A percentile compares a stretch with the other conserved stretches of the same genome.
Evolutionary conservation across 371 early-diverging fungal species (phyloP).

Genomic region (Circinella minor): DNA sequence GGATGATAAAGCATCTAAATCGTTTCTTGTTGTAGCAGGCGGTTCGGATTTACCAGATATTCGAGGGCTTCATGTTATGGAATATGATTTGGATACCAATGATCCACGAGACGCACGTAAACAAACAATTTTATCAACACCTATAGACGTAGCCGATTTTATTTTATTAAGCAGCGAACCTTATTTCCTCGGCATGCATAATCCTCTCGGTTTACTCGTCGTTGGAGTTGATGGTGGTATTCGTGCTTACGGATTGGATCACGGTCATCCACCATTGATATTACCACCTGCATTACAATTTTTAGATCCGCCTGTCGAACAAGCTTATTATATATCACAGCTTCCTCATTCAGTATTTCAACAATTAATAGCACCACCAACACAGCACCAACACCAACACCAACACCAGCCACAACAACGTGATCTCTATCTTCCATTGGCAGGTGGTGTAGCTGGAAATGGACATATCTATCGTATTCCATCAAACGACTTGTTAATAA

Average conservation of each 20-base stretch:
- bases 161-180: slow-evolving; percentile 48
- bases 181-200: slow-evolving; percentile 45
- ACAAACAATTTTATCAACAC: slow-evolving; percentile 48
- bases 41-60: slow-evolving; percentile 51
- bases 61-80: slow-evolving; percentile 51
- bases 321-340: slow-evolving; percentile 35
- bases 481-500: slow-evolving; percentile 54
- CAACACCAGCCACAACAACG: neutral
- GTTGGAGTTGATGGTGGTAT: slow-evolving; percentile 44
- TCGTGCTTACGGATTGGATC: slow-evolving; percentile 31
- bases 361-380: slow-evolving; percentile 16
- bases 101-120: slow-evolving; percentile 47
- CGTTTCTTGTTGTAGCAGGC: slow-evolving; percentile 54
- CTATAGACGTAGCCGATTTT: slow-evolving; percentile 55
- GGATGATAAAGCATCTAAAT: slow-evolving; percentile 32
- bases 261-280: slow-evolving; percentile 38
- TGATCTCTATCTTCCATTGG: slow-evolving; percentile 48
- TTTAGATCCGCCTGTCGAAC: slow-evolving; percentile 44
- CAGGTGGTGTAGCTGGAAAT: slow-evolving; percentile 47
- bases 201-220: slow-evolving; percentile 51
- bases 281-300: slow-evolving; percentile 55
- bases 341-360: slow-evolving; percentile 30
- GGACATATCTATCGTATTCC: slow-evolving; percentile 48
- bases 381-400: no score
- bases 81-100: slow-evolving; percentile 39